phyloP scores from a whole-genome alignment of 129 eudicot species.

The Centrapalus pauciflorus region DNA sequence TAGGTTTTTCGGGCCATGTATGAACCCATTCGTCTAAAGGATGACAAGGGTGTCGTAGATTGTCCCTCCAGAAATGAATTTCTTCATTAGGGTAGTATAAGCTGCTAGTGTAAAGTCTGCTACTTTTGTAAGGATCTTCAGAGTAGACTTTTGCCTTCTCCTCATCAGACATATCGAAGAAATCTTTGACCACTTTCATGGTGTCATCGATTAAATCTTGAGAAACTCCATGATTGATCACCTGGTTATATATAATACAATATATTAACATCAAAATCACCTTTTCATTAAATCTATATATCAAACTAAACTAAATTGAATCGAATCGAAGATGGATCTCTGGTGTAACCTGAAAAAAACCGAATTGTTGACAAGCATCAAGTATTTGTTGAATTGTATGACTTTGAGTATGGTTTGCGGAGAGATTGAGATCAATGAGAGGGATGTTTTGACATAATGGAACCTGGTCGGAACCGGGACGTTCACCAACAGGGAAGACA shows the following conservation, averaged over 20 bases:
- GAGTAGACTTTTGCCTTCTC: constrained; percentile 34
- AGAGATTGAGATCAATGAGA: constrained; percentile 29
- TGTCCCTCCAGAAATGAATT: constrained; percentile 41
- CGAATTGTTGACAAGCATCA: constrained; percentile 30
- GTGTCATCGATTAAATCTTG: constrained; percentile 25
- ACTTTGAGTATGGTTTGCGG: not conserved
- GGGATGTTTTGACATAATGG: constrained; percentile 26
- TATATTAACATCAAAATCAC: not conserved
- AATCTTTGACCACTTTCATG: constrained; percentile 26
- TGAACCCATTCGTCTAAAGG: constrained; percentile 28
- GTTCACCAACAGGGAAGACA: constrained; percentile 22
- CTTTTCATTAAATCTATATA: no score
- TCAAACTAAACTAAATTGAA: not conserved
- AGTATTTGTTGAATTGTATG: constrained; percentile 26
- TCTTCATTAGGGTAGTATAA: constrained; percentile 16
- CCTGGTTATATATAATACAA: constrained; percentile 11
- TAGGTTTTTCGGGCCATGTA: constrained; percentile 34
- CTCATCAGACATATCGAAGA: constrained; percentile 27
- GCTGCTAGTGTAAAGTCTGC: constrained; percentile 40
- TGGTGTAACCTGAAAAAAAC: constrained; percentile 53
- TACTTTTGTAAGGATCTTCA: constrained; percentile 25
- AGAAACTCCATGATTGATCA: constrained; percentile 43
- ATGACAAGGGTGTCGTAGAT: constrained; percentile 37
- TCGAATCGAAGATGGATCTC: not conserved
- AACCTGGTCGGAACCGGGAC: constrained; percentile 26